Evolutionary conservation across 805 yeast genomes (phyloP).

Genomic region (Metschnikowia lachancei): DNA sequence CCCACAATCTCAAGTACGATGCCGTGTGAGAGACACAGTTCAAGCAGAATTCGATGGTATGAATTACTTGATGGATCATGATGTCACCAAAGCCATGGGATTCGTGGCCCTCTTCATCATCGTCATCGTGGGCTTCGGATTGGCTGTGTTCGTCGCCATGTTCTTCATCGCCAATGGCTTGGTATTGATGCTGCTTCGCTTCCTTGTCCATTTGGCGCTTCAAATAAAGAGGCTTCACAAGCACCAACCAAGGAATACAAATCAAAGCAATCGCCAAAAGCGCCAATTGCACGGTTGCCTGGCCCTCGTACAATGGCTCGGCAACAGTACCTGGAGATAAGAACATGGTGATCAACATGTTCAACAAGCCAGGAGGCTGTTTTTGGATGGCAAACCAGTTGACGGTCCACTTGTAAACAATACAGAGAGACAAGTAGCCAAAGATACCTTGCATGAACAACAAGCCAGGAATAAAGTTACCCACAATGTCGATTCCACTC

Average conservation of each 20-base stretch:
- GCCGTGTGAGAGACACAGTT: constrained; percentile 99
- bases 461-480: constrained; percentile 92
- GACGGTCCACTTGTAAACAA: constrained; percentile 89
- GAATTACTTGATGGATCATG: constrained; percentile 95
- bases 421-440: constrained; percentile 83
- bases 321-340: constrained; percentile 86
- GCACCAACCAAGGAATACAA: constrained; percentile 89
- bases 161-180: constrained; percentile 32
- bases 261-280: constrained; percentile 72
- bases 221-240: constrained; percentile 77
- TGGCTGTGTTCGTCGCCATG: constrained; percentile 28
- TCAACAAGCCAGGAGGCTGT: constrained; percentile 89
- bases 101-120: constrained; percentile 51
- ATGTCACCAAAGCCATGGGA: constrained; percentile 84
- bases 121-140: constrained; percentile 44
- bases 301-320: constrained; percentile 78
- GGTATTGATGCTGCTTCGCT: constrained; percentile 52
- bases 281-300: constrained; percentile 68
- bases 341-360: constrained; percentile 95
- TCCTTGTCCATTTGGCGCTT: constrained; percentile 53
- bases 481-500: constrained; percentile 75
- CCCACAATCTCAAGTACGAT: constrained; percentile 94
- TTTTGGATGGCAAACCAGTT: constrained; percentile 79
- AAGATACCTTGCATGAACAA: constrained; percentile 95
- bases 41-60: constrained; percentile 94